A percentile compares a stretch with the other conserved stretches of the same genome.
These are phyloP conservation scores for Fomitopsis serialis DNA, from an alignment of 768 basidiomycete species.

Conservation along the genomic window DNA sequence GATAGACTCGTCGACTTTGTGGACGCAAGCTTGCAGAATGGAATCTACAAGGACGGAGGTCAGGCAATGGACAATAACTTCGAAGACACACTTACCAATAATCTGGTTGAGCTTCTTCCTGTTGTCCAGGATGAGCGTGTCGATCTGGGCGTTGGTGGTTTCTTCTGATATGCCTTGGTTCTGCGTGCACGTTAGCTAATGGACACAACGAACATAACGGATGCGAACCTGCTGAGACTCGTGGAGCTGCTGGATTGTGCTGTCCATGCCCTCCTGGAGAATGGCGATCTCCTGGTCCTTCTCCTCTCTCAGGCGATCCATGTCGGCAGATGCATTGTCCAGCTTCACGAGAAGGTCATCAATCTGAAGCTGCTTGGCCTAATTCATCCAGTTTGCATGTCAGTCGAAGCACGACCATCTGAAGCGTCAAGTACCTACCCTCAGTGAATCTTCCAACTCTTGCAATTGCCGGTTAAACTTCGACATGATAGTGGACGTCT, in stretches of 20 bases:
- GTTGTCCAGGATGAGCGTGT: constrained; percentile 92
- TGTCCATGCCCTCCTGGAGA: constrained; percentile 93
- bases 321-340: constrained; percentile 64
- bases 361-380: constrained; percentile 96
- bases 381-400: neutral
- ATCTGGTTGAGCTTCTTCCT: constrained; percentile 97
- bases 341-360: constrained; percentile 86
- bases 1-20: constrained; percentile 95
- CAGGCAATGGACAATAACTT: constrained; percentile 6
- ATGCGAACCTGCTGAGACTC: constrained; percentile 75
- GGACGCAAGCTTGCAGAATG: constrained; percentile 91
- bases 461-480: constrained; percentile 96
- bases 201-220: constrained; percentile 1
- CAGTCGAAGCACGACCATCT: constrained; percentile 1
- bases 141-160: constrained; percentile 95
- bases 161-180: constrained; percentile 80
- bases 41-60: constrained; percentile 62
- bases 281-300: constrained; percentile 97
- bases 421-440: constrained; percentile 43
- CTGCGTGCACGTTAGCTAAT: constrained; percentile 33
- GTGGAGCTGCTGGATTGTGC: constrained; percentile 79
- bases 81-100: constrained; percentile 55
- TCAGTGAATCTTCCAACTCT: constrained; percentile 93
- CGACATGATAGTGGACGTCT: constrained; percentile 79
- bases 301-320: constrained; percentile 85